Conservation (phyloP, 1,284 basidiomycete species). For the Ustilago vetiveriae region DNA sequence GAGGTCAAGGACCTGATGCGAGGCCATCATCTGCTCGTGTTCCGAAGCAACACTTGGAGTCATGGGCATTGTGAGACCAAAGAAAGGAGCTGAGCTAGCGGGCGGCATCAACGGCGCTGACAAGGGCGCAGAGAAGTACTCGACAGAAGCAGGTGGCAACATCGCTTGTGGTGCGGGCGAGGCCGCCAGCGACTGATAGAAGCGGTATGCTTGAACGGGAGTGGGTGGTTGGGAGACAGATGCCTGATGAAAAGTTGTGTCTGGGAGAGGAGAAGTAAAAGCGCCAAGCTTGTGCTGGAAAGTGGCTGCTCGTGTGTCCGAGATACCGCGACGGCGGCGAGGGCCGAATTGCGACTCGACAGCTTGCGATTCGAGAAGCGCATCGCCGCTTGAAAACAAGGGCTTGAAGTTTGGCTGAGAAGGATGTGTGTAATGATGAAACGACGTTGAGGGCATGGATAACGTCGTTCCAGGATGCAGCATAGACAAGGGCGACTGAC, state of each 20-base stretch:
- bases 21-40: conserved; percentile 14
- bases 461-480: conserved; percentile 22
- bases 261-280: conserved; percentile 12
- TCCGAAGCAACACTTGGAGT: conserved; percentile 1
- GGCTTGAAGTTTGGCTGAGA: conserved; percentile 18
- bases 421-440: conserved; percentile 23
- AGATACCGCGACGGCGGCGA: conserved; percentile 41
- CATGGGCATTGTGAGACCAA: not conserved
- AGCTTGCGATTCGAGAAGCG: conserved; percentile 1
- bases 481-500: conserved; percentile 41
- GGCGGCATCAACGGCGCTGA: conserved; percentile 25
- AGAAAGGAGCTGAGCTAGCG: conserved; percentile 11
- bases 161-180: conserved; percentile 7
- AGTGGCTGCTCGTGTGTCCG: conserved; percentile 21
- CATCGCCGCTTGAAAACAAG: conserved; percentile 26
- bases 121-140: conserved; percentile 11
- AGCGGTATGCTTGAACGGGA: conserved; percentile 28
- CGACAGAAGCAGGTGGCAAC: conserved; percentile 6
- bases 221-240: conserved; percentile 43
- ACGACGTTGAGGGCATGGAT: conserved; percentile 18
- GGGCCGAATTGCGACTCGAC: conserved; percentile 35
- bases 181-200: conserved; percentile 20
- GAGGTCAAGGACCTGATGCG: conserved; percentile 27
- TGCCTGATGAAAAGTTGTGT: conserved; percentile 21
- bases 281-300: conserved; percentile 21